phyloP scores from a whole-genome alignment of 1,139 yeast genomes.

The Arxiozyma slooffiae region DNA sequence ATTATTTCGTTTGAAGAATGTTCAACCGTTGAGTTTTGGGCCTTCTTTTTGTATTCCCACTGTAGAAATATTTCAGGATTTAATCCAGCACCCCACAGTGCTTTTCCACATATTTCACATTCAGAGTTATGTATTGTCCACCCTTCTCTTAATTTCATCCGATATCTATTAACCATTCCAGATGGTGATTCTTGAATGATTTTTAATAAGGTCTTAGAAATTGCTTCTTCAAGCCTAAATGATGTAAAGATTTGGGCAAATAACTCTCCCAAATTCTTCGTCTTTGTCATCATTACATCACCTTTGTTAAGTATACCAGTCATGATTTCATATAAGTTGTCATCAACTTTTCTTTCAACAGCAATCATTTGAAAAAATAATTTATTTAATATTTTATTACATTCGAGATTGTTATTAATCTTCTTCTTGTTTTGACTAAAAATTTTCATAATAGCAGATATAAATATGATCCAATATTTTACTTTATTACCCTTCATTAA shows the following conservation, averaged over 20 bases:
- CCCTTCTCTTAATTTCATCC: conserved; percentile 35
- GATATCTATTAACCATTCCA: conserved; percentile 14
- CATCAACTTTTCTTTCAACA: conserved; percentile 7
- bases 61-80: conserved; percentile 34
- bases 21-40: conserved; percentile 4
- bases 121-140: conserved; percentile 46
- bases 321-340: conserved; percentile 15
- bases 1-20: conserved; percentile 15
- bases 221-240: conserved; percentile 20
- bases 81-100: conserved; percentile 53
- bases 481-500: conserved; percentile 6
- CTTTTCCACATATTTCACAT: conserved; percentile 67
- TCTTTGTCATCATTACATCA: conserved; percentile 19
- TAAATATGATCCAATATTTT: conserved; percentile 19
- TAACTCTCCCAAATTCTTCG: conserved; percentile 15
- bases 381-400: conserved; percentile 16
- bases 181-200: conserved; percentile 19
- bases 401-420: background rate
- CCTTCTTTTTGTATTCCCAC: conserved; percentile 37
- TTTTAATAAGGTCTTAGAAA: conserved; percentile 15
- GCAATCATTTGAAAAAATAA: conserved; percentile 20
- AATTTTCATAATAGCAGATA: conserved; percentile 15
- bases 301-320: conserved; percentile 22
- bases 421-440: background rate
- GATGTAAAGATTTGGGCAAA: conserved; percentile 18